A percentile compares a stretch with the other conserved stretches of the same genome.
Conservation (phyloP, 1,284 basidiomycete species). For the Irpex lacteus region DNA sequence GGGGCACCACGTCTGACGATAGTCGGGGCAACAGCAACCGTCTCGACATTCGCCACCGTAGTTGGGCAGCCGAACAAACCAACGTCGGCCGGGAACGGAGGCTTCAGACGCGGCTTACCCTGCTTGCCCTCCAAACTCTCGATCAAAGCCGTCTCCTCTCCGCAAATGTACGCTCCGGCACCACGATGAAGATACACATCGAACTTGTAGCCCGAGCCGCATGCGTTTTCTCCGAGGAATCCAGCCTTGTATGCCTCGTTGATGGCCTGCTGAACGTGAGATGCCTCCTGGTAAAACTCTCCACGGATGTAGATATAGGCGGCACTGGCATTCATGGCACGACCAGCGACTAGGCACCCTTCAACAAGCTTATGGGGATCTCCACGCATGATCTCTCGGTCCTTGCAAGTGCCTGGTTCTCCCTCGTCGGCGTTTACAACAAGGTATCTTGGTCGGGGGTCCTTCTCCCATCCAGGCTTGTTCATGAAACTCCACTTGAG, state of each 20-base stretch:
- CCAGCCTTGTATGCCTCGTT: conserved; percentile 92
- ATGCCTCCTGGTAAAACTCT: conserved; percentile 95
- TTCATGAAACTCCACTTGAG: conserved; percentile 99
- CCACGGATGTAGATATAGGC: conserved; percentile 99
- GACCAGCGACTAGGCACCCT: conserved; percentile 96
- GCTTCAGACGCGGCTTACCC: conserved; percentile 96
- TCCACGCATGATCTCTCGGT: conserved; percentile 96
- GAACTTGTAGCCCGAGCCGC: conserved; percentile 90
- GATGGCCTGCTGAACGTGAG: conserved; percentile 93
- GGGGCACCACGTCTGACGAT: conserved; percentile 87
- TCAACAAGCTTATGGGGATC: conserved; percentile 99
- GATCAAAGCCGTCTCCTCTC: conserved; percentile 97
- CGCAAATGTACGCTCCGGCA: conserved; percentile 98
- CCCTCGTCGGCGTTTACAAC: conserved; percentile 99
- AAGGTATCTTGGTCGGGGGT: conserved; percentile 89
- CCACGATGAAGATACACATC: conserved; percentile 98
- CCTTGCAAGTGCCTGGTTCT: conserved; percentile 99
- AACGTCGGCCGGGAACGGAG: conserved; percentile 99
- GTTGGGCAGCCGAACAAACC: conserved; percentile 96
- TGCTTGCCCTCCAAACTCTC: conserved; percentile 98
- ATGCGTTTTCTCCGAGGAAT: conserved; percentile 91
- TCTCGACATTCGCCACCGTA: conserved; percentile 98
- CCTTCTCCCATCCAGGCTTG: conserved; percentile 98
- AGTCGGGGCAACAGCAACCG: conserved; percentile 95
- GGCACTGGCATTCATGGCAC: conserved; percentile 95